A percentile compares a stretch with the other conserved stretches of the same genome.
These are phyloP conservation scores for Cutaneotrichosporon cavernicola DNA, from an alignment of 1,284 basidiomycete genomes.

Conservation along the genomic window DNA sequence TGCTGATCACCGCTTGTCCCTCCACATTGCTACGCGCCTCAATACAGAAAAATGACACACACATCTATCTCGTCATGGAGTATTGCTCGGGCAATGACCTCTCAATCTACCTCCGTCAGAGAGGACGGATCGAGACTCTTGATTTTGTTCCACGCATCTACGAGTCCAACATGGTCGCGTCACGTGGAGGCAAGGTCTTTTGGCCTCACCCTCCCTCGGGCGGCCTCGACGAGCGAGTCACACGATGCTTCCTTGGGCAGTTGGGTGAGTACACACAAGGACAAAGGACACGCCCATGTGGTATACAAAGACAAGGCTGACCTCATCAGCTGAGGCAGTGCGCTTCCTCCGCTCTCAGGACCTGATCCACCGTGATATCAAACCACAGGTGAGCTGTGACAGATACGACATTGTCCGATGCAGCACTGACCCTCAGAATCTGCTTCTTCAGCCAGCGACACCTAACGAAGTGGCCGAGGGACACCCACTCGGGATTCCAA, in stretches of 20 bases:
- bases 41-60: constrained; percentile 83
- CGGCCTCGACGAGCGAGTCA: constrained; percentile 85
- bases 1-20: constrained; percentile 3
- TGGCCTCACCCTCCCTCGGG: constrained; percentile 89
- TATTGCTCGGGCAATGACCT: constrained; percentile 95
- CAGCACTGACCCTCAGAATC: constrained; percentile 62
- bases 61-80: constrained; percentile 98
- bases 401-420: background rate
- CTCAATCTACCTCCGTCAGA: constrained; percentile 92
- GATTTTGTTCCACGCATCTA: constrained; percentile 66
- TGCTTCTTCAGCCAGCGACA: constrained; percentile 81
- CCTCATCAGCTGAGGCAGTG: constrained; percentile 72
- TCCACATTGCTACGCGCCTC: constrained; percentile 2
- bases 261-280: constrained; percentile 62
- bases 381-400: constrained; percentile 69
- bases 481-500: constrained; percentile 85
- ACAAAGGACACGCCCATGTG: background rate
- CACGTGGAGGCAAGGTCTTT: constrained; percentile 61
- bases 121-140: constrained; percentile 78
- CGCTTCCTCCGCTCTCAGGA: constrained; percentile 86
- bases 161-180: constrained; percentile 56
- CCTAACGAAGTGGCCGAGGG: constrained; percentile 75
- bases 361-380: constrained; percentile 95
- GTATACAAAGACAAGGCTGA: constrained; percentile 14
- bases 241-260: constrained; percentile 89